Evolutionary conservation across 2,329 filamentous ascomycete genomes (phyloP), one percentile per base, ranked within the genome.

Genomic region (Byssothecium circinans): DNA sequence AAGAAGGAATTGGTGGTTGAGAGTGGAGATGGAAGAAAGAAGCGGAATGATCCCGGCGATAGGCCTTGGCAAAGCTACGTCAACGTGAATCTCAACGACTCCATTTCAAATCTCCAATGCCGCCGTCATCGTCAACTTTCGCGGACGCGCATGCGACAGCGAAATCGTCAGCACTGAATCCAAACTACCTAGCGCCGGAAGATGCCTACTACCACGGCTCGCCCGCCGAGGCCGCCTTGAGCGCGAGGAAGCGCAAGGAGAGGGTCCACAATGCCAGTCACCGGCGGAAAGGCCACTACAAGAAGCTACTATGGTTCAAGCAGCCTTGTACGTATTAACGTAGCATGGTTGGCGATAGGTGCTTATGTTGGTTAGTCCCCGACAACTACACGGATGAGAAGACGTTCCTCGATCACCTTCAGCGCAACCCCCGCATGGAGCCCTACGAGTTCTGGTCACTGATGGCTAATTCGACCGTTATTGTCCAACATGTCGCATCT

Each of bases 391-490:
- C 94, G 33, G 94, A 99, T 68, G 91, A 94, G 67, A 89, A 89
- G 50, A 97, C 94, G 1, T 99, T 99, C 63, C 85, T 99, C 57
- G 92, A 96, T 67, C 91, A 95, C 62, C 83, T 99, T 15, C 92
- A 99, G 71, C 84, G 91, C 39, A 99, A 99, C 69, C 92, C 92
- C 4, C 86, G 91, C 33, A 81, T 97, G 43, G 87, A 94, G 57
- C 92, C 92, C 0, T 99, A 99, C 71, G 91, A 97, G 65, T 99
- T 99, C 73, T 99, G 94, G 92, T 90, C 91, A 8, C 80, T 99
- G 27, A 91, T 97, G 41, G 89, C 90, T 47, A 92, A 97, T 70
- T 92, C 89, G 12, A 96, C 92, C 2, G 90, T 97, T 49, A 96
- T 99, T 58, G 88, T 97, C 15, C 94, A 99, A 71, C 94, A 99